Conservation (phyloP, 169 alveolate species). For the Cryptosporidium tyzzeri region DNA sequence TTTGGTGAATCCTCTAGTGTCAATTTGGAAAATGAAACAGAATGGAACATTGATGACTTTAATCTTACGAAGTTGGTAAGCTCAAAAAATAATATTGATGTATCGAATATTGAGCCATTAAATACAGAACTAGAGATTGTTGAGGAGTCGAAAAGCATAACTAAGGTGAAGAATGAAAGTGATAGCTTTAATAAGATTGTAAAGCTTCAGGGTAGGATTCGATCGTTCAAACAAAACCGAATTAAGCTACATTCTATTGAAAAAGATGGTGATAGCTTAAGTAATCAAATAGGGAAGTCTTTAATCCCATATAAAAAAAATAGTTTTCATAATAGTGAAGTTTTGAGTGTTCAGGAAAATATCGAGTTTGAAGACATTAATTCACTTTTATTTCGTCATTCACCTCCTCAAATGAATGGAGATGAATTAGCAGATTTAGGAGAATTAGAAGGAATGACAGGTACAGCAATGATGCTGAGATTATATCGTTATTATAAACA, state of each 20-base stretch:
- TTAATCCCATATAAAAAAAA: neutral
- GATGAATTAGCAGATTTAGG: neutral
- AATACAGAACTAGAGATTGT: neutral
- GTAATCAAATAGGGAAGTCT: neutral
- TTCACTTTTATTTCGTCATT: neutral
- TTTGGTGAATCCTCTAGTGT: slow-evolving; percentile 37
- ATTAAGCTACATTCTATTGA: slow-evolving; percentile 17
- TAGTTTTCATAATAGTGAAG: neutral
- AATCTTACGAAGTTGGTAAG: neutral
- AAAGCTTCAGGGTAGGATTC: slow-evolving; percentile 52
- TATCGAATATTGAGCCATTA: neutral
- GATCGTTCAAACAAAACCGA: slow-evolving; percentile 27
- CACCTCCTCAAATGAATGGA: slow-evolving; percentile 43
- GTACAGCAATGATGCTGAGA: slow-evolving; percentile 64
- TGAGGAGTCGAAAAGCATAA: slow-evolving; percentile 9
- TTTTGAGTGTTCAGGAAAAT: slow-evolving; percentile 1
- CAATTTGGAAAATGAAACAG: slow-evolving; percentile 33
- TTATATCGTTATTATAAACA: slow-evolving; percentile 64
- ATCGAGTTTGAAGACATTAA: slow-evolving; percentile 11
- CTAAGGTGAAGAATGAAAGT: slow-evolving; percentile 20
- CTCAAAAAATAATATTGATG: neutral
- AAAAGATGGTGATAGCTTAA: neutral
- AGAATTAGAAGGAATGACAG: slow-evolving; percentile 39
- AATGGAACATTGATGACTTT: slow-evolving; percentile 15
- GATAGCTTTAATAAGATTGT: slow-evolving; percentile 43